Evolutionary conservation across 257 asterid genomes (phyloP), one percentile per base, ranked within the genome.

Genomic region (Cinchona pubescens): DNA sequence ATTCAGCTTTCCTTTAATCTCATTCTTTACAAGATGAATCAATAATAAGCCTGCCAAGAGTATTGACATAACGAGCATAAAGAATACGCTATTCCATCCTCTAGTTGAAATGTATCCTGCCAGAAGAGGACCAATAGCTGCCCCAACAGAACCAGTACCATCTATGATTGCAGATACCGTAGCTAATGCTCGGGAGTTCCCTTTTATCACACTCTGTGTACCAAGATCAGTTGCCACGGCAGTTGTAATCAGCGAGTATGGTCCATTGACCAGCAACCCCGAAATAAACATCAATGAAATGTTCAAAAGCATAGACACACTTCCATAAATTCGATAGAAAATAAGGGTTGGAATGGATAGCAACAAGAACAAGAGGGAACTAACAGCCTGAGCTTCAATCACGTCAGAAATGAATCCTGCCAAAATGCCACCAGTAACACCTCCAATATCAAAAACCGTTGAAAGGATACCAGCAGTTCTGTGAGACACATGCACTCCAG

Each of bases 221-320:
- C 98, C 98, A 58, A 92, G 97, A 87, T 95, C 98, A 80, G 99
- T 90, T 55, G 99, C 92, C 62, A 95, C 98, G 43, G 99, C 97
- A 30, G 99, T 92, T 38, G 98, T 90, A 78, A 95, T 92, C 21
- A 92, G 92, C 14, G 99, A 79, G 68, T 95, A 95, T 3, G 98
- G 98, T 10, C 98, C 97, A 42, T 95, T 95, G 56, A 95, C 96
- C 35, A 92, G 89, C 37, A 89, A 79, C 68, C 99, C 99, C 49
- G 94, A 92, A 61, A 85, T 73, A 67, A 88, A 86, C 96, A 92
- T 91, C 58, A 95, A 72, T 25, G 48, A 5, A 11, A 77, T 67
- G 79, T 90, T 92, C 63, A 83, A 34, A 69, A 90, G 74, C 94
- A 86, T 88, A 27, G 98, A 95, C 74, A 90, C 74, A 19, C 94